phyloP scores from a whole-genome alignment of 140 eudicot genomes.

The Bidens hawaiensis region DNA sequence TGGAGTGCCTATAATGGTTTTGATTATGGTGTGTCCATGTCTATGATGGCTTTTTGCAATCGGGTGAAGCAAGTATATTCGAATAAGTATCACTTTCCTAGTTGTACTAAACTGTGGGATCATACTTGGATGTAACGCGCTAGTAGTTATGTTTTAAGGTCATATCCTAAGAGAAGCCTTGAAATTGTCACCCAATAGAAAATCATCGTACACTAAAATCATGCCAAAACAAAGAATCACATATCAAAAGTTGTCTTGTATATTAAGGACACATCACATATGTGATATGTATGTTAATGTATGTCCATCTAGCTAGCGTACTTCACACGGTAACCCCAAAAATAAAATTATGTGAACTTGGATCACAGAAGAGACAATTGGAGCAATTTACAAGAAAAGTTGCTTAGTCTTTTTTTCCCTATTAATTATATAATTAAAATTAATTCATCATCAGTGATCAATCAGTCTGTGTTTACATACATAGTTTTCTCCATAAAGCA shows the following conservation, averaged over 20 bases:
- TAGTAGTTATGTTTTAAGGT: background rate
- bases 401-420: slow-evolving; percentile 15
- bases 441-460: no score
- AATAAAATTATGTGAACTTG: slow-evolving; percentile 17
- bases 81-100: no score
- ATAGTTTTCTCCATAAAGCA: background rate
- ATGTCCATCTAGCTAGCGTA: slow-evolving; percentile 7
- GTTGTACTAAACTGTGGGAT: slow-evolving; percentile 16
- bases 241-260: background rate
- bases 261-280: background rate
- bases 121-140: no score
- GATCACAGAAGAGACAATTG: slow-evolving; percentile 30
- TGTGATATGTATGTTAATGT: background rate
- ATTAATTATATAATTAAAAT: background rate
- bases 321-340: slow-evolving; percentile 15
- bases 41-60: no score
- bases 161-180: slow-evolving; percentile 25
- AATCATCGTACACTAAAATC: background rate
- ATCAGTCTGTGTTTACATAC: background rate
- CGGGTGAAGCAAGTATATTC: no score
- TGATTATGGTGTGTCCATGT: no score
- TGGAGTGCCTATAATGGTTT: no score
- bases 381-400: slow-evolving; percentile 35
- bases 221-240: slow-evolving; percentile 20
- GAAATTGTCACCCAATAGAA: slow-evolving; percentile 21